phyloP scores from a whole-genome alignment of 2,329 filamentous ascomycete species.

The Aspergillus sp. region DNA sequence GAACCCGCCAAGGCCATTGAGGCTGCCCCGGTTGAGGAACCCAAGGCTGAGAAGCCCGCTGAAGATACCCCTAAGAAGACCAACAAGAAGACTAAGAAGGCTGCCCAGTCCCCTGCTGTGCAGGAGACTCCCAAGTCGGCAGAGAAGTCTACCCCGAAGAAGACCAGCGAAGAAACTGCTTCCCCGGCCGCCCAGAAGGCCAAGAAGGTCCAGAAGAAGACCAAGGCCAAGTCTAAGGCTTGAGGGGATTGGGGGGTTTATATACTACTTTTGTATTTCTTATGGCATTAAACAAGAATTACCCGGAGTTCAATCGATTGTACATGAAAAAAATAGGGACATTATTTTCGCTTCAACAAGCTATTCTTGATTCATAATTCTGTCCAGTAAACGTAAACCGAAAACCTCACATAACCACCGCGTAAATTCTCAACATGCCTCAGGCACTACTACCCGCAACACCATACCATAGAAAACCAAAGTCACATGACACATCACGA shows the following conservation, averaged over 20 bases:
- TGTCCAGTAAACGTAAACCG: background rate
- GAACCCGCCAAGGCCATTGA: slow-evolving; percentile 33
- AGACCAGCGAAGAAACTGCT: slow-evolving; percentile 13
- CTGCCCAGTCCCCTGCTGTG: slow-evolving; percentile 22
- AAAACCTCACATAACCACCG: background rate
- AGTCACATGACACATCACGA: background rate
- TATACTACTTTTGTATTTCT: slow-evolving; percentile 8
- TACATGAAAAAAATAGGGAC: slow-evolving; percentile 1
- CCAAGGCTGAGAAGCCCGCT: slow-evolving; percentile 22
- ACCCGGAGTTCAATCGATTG: slow-evolving; percentile 11
- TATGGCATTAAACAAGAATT: slow-evolving; percentile 15
- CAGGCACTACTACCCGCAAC: background rate
- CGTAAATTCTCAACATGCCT: background rate
- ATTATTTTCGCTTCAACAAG: background rate
- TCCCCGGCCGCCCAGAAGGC: slow-evolving; percentile 29
- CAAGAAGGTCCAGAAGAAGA: slow-evolving; percentile 12
- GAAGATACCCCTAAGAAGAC: slow-evolving; percentile 36
- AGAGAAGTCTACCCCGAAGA: slow-evolving; percentile 12
- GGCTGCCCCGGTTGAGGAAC: slow-evolving; percentile 27
- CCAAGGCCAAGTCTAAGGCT: slow-evolving; percentile 35
- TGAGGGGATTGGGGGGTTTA: slow-evolving; percentile 9
- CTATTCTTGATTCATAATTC: background rate
- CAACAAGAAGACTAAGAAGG: slow-evolving; percentile 40
- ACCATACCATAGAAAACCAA: background rate
- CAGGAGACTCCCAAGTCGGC: slow-evolving; percentile 28